Base-by-base conservation (phyloP, 2,329 filamentous ascomycete genomes). In the Mycosphaerella arachidis region DNA sequence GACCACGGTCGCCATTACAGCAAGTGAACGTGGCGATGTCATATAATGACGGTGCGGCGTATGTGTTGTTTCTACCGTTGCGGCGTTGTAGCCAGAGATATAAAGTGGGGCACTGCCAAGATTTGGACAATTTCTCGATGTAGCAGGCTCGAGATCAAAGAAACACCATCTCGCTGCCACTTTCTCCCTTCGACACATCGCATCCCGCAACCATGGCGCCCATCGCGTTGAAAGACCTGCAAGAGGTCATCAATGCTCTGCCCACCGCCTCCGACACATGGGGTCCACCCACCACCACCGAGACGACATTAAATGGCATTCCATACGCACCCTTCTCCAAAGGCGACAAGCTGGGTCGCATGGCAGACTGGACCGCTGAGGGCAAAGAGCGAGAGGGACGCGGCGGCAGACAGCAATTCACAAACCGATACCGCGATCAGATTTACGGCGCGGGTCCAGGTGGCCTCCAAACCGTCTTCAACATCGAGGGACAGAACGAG, bases 271-370 rank as follows among this genome's bases (percentile, higher is more conserved):
- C 72, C 61, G 76, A 77, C 64, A 74, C 74, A 66, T 99, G 94
- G 94, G 94, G 94, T 62, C 93, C 93, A 56, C 77, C 89, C 63
- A 85, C 89, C 68, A 89, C 92, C 62, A 86, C 81, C 70, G 91
- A 96, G 76, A 96, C 91, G 66, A 96, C 90, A 63, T 85, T 97
- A 71, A 88, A 96, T 75, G 94, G 94, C 74, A 91, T 97, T 53
- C 94, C 94, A 43, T 99, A 97, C 77, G 94, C 94, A 70, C 94
- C 94, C 63, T 99, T 94, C 82, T 97, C 92, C 68, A 99, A 99
- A 80, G 92, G 91, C 75, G 94, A 99, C 82, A 97, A 97, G 84
- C 83, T 99, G 62, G 94, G 94, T 73, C 92, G 94, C 76, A 97
- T 99, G 92, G 94, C 94, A 63, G 94, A 99, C 82, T 99, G 94